phyloP scores from a whole-genome alignment of 345 rosid genomes.

The Viola odorata region DNA sequence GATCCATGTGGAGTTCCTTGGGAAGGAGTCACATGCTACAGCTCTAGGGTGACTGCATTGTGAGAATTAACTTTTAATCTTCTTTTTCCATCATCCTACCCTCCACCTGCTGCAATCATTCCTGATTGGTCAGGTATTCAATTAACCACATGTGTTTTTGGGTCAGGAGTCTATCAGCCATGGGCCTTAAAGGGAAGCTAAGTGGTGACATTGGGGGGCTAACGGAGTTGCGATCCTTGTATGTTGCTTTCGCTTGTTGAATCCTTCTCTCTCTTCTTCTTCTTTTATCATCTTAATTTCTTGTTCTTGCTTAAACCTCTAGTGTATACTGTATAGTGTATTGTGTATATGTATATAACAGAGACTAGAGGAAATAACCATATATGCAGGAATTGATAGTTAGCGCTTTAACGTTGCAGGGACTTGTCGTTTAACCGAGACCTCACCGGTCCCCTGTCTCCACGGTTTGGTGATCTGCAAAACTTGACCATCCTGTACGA shows the following conservation, averaged over 20 bases:
- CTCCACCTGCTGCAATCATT: background rate
- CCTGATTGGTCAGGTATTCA: background rate
- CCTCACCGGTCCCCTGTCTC: conserved; percentile 65
- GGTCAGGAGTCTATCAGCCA: conserved; percentile 74
- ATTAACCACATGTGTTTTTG: background rate
- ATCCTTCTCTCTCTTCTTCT: conserved; percentile 5
- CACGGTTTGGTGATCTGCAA: conserved; percentile 67
- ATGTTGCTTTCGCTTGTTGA: too few relatives aligned
- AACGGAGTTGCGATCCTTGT: conserved; percentile 79
- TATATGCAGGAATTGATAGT: background rate
- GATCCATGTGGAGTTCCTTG: conserved; percentile 87
- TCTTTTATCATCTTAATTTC: background rate
- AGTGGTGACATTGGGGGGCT: conserved; percentile 91
- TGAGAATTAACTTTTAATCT: conserved; percentile 28
- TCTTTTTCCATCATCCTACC: background rate
- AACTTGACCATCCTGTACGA: conserved; percentile 82
- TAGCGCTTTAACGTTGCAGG: conserved; percentile 38
- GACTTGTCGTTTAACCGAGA: conserved; percentile 76
- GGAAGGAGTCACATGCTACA: conserved; percentile 83
- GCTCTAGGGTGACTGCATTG: conserved; percentile 72
- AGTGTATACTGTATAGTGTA: background rate
- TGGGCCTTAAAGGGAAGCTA: conserved; percentile 75
- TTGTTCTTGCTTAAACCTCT: background rate
- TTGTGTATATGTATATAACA: background rate
- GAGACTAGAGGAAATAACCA: background rate